Conservation (phyloP, 371 early-diverging fungal species). For the Mortierella sp. region DNA sequence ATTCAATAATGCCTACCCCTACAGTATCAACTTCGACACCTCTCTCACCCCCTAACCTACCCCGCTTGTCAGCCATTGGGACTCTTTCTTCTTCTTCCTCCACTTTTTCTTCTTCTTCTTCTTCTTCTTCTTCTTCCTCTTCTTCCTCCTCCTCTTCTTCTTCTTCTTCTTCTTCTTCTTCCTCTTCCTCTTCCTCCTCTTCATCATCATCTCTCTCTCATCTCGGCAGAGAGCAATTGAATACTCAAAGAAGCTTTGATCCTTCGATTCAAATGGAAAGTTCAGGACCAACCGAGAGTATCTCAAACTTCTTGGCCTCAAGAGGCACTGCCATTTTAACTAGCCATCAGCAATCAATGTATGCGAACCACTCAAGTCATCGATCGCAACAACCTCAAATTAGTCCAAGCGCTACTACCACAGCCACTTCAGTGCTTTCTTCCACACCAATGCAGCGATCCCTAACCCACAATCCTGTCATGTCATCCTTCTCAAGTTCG, state of each 20-base stretch:
- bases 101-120: background rate
- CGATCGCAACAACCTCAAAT: background rate
- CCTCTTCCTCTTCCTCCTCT: background rate
- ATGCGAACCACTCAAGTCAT: background rate
- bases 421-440: background rate
- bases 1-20: background rate
- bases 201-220: background rate
- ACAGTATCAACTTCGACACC: background rate
- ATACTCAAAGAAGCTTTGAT: background rate
- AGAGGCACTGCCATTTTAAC: conserved; percentile 4
- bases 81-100: background rate
- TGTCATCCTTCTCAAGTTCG: conserved; percentile 2
- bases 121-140: background rate
- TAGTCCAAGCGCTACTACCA: background rate
- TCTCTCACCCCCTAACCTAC: conserved; percentile 2
- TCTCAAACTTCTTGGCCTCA: conserved; percentile 6
- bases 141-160: background rate
- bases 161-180: background rate
- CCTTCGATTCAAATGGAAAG: conserved; percentile 17
- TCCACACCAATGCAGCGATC: conserved; percentile 50
- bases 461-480: conserved; percentile 29
- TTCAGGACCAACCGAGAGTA: conserved; percentile 18
- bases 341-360: conserved; percentile 1
- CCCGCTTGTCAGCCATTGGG: background rate
- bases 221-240: background rate